Percentiles rank a stretch among this genome's conserved stretches.
These are phyloP conservation scores for Cenchrus purpureus DNA, from an alignment of 176 grass and related monocot genomes.

Conservation along the genomic window DNA sequence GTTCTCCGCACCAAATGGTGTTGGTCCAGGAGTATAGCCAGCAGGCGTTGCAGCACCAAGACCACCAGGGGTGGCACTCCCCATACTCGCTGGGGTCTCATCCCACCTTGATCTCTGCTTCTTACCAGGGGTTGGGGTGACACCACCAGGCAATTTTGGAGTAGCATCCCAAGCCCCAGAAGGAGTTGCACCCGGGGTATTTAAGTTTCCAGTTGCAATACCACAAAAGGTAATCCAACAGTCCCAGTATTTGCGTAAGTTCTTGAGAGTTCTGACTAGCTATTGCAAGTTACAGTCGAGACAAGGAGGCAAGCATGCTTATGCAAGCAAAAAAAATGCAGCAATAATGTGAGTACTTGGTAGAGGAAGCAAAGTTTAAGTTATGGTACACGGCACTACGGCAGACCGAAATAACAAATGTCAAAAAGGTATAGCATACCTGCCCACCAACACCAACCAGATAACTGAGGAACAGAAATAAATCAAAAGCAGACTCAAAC, in stretches of 20 bases:
- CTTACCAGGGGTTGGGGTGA: constrained; percentile 83
- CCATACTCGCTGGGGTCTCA: constrained; percentile 85
- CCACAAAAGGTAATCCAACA: constrained; percentile 23
- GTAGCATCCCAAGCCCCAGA: constrained; percentile 95
- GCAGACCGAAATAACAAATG: constrained; percentile 27
- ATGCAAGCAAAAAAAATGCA: constrained; percentile 13
- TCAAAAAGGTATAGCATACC: constrained; percentile 55
- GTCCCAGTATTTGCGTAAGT: constrained; percentile 3
- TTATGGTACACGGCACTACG: neutral
- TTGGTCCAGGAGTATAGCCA: constrained; percentile 81
- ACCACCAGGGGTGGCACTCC: constrained; percentile 59
- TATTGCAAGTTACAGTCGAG: constrained; percentile 5
- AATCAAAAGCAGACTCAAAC: constrained; percentile 91
- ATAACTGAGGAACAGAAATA: constrained; percentile 87
- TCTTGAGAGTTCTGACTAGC: constrained; percentile 13
- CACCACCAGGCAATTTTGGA: constrained; percentile 82
- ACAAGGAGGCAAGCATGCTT: constrained; percentile 22
- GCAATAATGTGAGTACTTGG: neutral
- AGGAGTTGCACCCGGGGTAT: constrained; percentile 74
- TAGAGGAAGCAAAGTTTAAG: constrained; percentile 9
- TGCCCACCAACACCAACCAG: constrained; percentile 79
- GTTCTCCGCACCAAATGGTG: constrained; percentile 79
- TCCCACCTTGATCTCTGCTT: constrained; percentile 97
- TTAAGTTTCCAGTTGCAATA: constrained; percentile 3
- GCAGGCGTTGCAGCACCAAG: constrained; percentile 61